Evolutionary conservation across 108 stramenopile genomes (phyloP).

Genomic region (Nitzschia sp.): DNA sequence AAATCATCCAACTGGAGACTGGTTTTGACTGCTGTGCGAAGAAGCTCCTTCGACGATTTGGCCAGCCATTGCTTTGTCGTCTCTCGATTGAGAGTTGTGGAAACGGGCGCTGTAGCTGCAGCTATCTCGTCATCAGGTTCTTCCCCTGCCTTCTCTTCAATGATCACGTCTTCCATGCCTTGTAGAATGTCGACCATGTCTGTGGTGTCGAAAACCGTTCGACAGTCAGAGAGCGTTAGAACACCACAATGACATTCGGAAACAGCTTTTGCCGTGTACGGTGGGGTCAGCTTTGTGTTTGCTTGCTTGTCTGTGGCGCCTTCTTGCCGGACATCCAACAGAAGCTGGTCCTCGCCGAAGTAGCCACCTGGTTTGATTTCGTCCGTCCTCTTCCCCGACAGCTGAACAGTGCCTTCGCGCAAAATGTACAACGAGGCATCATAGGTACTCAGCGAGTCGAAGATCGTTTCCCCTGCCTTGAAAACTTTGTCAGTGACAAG

Average conservation of each 20-base stretch:
- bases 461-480: conserved; percentile 67
- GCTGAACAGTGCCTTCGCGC: conserved; percentile 55
- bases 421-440: conserved; percentile 62
- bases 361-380: conserved; percentile 33
- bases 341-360: conserved; percentile 39
- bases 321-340: conserved; percentile 19
- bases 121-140: background rate
- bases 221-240: conserved; percentile 65
- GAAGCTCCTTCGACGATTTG: conserved; percentile 8
- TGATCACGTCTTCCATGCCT: background rate
- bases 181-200: conserved; percentile 12
- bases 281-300: conserved; percentile 28
- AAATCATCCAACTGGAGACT: conserved; percentile 29
- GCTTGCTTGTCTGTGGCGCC: conserved; percentile 6
- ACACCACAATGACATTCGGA: conserved; percentile 71
- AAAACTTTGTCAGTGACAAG: conserved; percentile 55
- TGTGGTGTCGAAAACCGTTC: conserved; percentile 56
- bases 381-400: conserved; percentile 37
- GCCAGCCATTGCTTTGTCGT: conserved; percentile 22
- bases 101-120: background rate
- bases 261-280: conserved; percentile 59
- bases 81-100: conserved; percentile 3
- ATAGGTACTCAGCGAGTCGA: conserved; percentile 63
- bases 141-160: background rate
- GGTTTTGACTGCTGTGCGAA: conserved; percentile 30